These are phyloP conservation scores for Fusarium papillatum DNA, from an alignment of 2,329 filamentous ascomycete genomes.

Conservation along the genomic window DNA sequence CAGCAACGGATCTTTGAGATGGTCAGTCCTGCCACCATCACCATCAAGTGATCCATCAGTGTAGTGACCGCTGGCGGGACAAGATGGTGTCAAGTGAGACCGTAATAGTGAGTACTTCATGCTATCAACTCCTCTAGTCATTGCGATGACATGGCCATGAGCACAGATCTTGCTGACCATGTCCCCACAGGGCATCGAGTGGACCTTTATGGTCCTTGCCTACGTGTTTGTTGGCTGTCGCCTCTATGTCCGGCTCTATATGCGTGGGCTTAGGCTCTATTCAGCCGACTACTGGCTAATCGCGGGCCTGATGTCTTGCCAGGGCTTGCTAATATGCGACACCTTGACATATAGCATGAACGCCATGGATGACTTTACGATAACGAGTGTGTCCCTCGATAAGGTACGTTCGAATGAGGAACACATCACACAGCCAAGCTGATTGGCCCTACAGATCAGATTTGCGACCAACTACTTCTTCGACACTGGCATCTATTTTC, in stretches of 20 bases:
- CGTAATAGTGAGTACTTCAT: background rate
- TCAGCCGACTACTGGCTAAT: conserved; percentile 4
- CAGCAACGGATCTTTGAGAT: background rate
- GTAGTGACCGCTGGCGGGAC: background rate
- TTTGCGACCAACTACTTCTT: conserved; percentile 44
- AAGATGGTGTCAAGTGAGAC: conserved; percentile 4
- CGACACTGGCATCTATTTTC: conserved; percentile 42
- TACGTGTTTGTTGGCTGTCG: background rate
- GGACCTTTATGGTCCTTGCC: conserved; percentile 1
- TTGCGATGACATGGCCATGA: background rate
- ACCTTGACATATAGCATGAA: conserved; percentile 6
- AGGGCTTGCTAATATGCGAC: conserved; percentile 2
- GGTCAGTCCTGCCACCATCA: background rate
- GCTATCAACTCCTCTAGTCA: background rate
- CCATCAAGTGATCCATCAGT: background rate
- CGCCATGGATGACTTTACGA: background rate
- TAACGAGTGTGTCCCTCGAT: background rate
- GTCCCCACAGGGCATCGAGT: background rate
- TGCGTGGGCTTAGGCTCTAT: background rate
- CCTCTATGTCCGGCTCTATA: background rate
- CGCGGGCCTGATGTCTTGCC: background rate
- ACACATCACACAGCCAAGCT: background rate
- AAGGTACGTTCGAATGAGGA: background rate
- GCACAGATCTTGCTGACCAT: background rate
- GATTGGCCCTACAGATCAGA: conserved; percentile 4